phyloP scores from a whole-genome alignment of 257 asterid species.

The Marsdenia floribunda region DNA sequence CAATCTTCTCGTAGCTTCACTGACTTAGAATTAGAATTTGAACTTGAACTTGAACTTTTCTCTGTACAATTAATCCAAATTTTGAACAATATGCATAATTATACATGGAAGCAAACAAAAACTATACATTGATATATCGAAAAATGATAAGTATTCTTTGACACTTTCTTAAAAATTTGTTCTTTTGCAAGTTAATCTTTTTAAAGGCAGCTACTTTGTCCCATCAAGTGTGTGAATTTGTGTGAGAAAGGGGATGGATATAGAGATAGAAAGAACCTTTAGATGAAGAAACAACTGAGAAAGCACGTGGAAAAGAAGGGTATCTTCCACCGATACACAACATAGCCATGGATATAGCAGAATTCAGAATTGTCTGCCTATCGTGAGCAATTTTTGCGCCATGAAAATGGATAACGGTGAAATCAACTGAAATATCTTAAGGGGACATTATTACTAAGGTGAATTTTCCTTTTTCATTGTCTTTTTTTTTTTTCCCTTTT shows the following conservation, averaged over 20 bases:
- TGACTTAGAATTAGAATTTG: constrained; percentile 36
- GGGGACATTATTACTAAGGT: not conserved
- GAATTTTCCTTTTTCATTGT: too few species aligned
- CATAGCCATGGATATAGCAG: constrained; percentile 30
- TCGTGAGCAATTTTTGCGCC: constrained; percentile 7
- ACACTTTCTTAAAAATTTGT: not conserved
- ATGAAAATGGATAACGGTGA: constrained; percentile 1
- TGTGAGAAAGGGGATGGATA: not conserved
- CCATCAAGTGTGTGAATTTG: not conserved
- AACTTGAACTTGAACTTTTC: constrained; percentile 31
- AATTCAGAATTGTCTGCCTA: not conserved
- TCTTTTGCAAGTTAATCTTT: not conserved
- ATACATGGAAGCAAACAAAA: too few species aligned
- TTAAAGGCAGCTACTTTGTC: not conserved
- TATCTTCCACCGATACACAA: constrained; percentile 49
- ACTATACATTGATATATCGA: not conserved
- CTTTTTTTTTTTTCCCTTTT: not conserved
- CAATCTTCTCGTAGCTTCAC: constrained; percentile 83
- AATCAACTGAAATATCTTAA: not conserved
- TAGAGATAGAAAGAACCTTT: constrained; percentile 11
- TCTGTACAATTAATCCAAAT: constrained; percentile 27
- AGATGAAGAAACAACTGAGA: constrained; percentile 50
- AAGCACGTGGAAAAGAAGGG: constrained; percentile 36
- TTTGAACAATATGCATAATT: too few species aligned
- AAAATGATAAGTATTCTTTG: not conserved